A percentile compares a stretch with the other conserved stretches of the same genome.
Conservation (phyloP, 2,329 filamentous ascomycete species). For the Talaromyces sp. region DNA sequence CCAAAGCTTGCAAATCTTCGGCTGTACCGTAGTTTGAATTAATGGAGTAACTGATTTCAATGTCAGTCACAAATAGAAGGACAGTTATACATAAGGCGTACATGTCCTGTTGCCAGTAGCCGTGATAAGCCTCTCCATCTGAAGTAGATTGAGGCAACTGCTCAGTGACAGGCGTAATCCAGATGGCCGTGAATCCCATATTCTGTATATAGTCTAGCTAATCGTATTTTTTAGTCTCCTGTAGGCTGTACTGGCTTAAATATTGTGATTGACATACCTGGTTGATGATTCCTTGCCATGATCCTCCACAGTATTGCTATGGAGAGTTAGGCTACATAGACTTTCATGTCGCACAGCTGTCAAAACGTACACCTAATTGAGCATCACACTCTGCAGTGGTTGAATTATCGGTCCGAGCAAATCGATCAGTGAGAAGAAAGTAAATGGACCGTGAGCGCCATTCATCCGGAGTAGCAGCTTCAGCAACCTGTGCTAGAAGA, state of each 20-base stretch:
- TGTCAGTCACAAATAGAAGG: neutral
- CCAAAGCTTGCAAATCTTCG: conserved; percentile 57
- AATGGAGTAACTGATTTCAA: conserved; percentile 42
- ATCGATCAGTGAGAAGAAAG: conserved; percentile 47
- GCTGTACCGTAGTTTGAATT: conserved; percentile 59
- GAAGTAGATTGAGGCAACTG: conserved; percentile 35
- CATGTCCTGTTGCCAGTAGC: conserved; percentile 52
- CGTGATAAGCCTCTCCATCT: conserved; percentile 46
- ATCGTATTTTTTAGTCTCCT: neutral
- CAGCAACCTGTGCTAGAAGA: conserved; percentile 22
- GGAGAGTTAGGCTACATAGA: neutral
- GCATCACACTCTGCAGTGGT: conserved; percentile 33
- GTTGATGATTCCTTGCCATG: conserved; percentile 46
- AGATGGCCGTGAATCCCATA: conserved; percentile 49
- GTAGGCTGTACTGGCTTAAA: too few relatives aligned
- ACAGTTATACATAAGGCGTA: conserved; percentile 17
- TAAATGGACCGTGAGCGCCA: conserved; percentile 46
- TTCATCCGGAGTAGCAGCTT: conserved; percentile 32
- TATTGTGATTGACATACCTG: conserved; percentile 22
- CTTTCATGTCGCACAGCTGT: neutral
- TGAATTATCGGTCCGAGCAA: conserved; percentile 40
- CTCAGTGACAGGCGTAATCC: conserved; percentile 47
- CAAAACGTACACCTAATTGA: conserved; percentile 21
- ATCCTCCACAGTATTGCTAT: conserved; percentile 45
- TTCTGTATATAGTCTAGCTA: conserved; percentile 50